Conservation (phyloP, 768 basidiomycete genomes). For the Amanita fuliginea region DNA sequence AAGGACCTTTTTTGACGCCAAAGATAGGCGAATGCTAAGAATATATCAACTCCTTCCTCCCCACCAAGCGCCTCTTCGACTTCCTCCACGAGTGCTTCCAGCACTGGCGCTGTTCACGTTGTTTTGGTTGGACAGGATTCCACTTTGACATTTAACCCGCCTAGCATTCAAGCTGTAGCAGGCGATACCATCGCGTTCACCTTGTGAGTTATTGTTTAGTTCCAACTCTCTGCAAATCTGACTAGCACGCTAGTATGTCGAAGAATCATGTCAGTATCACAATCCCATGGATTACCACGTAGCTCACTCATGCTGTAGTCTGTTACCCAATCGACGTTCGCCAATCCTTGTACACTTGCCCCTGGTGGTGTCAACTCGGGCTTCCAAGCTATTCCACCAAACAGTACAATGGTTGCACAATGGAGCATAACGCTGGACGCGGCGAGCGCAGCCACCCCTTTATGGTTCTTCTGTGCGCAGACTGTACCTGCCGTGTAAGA, state of each 20-base stretch:
- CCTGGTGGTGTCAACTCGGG: slow-evolving; percentile 39
- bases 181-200: slow-evolving; percentile 29
- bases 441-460: slow-evolving; percentile 29
- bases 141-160: slow-evolving; percentile 7
- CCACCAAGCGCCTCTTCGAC: not conserved
- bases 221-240: not conserved
- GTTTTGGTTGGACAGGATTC: not conserved
- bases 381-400: slow-evolving; percentile 28
- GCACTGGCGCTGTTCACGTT: slow-evolving; percentile 4
- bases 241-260: slow-evolving; percentile 10
- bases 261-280: slow-evolving; percentile 20
- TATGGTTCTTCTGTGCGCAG: slow-evolving; percentile 58
- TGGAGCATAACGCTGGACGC: slow-evolving; percentile 30
- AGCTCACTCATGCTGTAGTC: slow-evolving; percentile 16
- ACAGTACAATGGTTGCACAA: slow-evolving; percentile 23
- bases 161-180: slow-evolving; percentile 14
- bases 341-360: slow-evolving; percentile 25
- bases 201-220: slow-evolving; percentile 17
- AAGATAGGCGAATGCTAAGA: not conserved
- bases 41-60: slow-evolving; percentile 5
- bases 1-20: not conserved
- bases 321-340: slow-evolving; percentile 36
- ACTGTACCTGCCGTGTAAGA: slow-evolving; percentile 20
- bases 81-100: not conserved
- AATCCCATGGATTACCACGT: not conserved